phyloP scores from a whole-genome alignment of 306 rosid genomes.

The Acmispon strigosus region DNA sequence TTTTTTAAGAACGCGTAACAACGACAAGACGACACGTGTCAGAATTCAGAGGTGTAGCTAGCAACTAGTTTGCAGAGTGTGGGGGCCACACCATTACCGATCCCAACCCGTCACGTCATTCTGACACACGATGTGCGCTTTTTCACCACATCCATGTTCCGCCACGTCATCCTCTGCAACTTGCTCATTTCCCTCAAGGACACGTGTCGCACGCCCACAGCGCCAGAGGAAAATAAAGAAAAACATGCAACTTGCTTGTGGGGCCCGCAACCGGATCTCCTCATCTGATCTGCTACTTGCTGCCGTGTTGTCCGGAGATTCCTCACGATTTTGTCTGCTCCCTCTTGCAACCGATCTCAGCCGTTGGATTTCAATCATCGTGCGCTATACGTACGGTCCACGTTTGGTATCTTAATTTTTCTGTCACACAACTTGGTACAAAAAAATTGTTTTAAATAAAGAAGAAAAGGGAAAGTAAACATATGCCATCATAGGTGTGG shows the following conservation, averaged over 20 bases:
- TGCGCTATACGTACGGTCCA: conserved; percentile 23
- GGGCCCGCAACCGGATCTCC: conserved; percentile 17
- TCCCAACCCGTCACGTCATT: conserved; percentile 15
- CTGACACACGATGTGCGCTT: conserved; percentile 17
- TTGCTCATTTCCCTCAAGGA: not conserved
- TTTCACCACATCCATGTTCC: conserved; percentile 14
- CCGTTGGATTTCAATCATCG: conserved; percentile 19
- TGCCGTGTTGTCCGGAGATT: conserved; percentile 31
- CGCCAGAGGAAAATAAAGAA: not conserved
- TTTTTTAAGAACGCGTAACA: not conserved
- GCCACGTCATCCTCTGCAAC: conserved; percentile 21
- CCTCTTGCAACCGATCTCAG: not conserved
- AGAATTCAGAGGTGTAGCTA: no score
- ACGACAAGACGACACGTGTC: conserved; percentile 4
- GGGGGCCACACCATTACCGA: not conserved
- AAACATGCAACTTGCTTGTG: conserved; percentile 18
- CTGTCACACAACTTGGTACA: not conserved
- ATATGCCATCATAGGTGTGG: not conserved
- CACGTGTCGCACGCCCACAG: conserved; percentile 29
- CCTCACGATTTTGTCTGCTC: not conserved
- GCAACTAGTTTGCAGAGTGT: not conserved
- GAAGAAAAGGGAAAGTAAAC: not conserved
- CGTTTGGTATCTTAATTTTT: not conserved
- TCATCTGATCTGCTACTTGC: not conserved
- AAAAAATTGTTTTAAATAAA: not conserved